Evolutionary conservation across 2,329 filamentous ascomycete species (phyloP).

Genomic region (Penicillium olsonii): DNA sequence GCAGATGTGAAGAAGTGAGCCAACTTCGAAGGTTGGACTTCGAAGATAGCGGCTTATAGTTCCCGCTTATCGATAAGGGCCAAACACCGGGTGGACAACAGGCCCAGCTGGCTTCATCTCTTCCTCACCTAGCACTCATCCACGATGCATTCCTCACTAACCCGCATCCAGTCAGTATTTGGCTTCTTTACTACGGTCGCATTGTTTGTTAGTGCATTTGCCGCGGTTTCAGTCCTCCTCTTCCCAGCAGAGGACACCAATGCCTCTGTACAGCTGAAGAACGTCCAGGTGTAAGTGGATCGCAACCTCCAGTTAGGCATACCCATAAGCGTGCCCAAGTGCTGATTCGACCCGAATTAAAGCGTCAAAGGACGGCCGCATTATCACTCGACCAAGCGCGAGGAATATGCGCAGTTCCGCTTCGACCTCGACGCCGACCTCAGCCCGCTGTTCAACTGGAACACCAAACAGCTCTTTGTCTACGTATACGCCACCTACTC

Average conservation of each 20-base stretch:
- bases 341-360: constrained; percentile 6
- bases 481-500: constrained; percentile 82
- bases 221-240: constrained; percentile 75
- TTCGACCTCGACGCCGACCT: constrained; percentile 95
- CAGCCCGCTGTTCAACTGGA: constrained; percentile 94
- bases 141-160: constrained; percentile 82
- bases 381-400: constrained; percentile 88
- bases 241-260: constrained; percentile 59
- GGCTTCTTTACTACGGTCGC: constrained; percentile 97
- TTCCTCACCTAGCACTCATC: constrained; percentile 4
- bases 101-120: constrained; percentile 33
- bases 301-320: neutral
- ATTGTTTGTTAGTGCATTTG: constrained; percentile 75
- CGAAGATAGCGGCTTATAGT: neutral
- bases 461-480: constrained; percentile 97
- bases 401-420: constrained; percentile 92
- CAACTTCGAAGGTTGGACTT: neutral
- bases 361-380: constrained; percentile 90
- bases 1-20: neutral
- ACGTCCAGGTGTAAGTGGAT: constrained; percentile 76
- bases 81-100: constrained; percentile 25
- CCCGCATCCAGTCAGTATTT: constrained; percentile 87
- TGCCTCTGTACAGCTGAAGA: constrained; percentile 51
- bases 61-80: constrained; percentile 25
- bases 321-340: too few species aligned